phyloP scores from a whole-genome alignment of 2,329 filamentous ascomycete species.

The Clarireedia monteithiana region DNA sequence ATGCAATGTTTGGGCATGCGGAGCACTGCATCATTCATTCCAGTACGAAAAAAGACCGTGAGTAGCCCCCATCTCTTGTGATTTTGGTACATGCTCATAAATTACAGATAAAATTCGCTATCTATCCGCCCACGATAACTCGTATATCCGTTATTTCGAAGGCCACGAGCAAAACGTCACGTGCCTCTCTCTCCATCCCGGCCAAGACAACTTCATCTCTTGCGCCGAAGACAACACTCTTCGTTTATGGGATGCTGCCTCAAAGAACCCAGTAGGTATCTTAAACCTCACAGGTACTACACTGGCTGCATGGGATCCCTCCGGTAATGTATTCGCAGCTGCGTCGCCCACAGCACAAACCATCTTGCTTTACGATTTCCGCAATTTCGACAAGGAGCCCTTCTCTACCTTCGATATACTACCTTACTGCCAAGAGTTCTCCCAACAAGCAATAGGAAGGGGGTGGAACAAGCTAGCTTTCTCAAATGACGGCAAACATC shows the following conservation, averaged over 20 bases:
- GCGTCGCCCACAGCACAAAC: constrained; percentile 73
- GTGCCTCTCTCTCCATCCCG: constrained; percentile 73
- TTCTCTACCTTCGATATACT: constrained; percentile 77
- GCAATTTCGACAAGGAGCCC: constrained; percentile 87
- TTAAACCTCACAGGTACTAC: constrained; percentile 75
- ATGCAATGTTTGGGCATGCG: constrained; percentile 91
- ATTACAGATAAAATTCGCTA: constrained; percentile 70
- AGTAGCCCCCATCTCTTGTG: constrained; percentile 13
- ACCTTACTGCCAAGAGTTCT: constrained; percentile 43
- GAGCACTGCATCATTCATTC: constrained; percentile 84
- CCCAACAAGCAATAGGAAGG: constrained; percentile 41
- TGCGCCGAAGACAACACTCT: constrained; percentile 88
- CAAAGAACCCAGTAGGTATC: constrained; percentile 70
- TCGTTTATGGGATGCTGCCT: constrained; percentile 73
- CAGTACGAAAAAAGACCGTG: constrained; percentile 88
- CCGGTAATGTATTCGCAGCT: constrained; percentile 84
- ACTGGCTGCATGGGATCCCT: constrained; percentile 85
- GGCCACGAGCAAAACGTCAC: constrained; percentile 85
- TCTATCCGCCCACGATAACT: constrained; percentile 89
- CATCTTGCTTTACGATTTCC: constrained; percentile 83
- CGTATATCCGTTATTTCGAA: constrained; percentile 91
- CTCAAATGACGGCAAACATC: constrained; percentile 85
- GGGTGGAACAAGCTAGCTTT: constrained; percentile 93
- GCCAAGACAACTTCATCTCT: constrained; percentile 84
- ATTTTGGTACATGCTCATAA: neutral